These are phyloP conservation scores for Vaccinium vitisidaea DNA, from an alignment of 148 eudicot genomes.

Conservation along the genomic window DNA sequence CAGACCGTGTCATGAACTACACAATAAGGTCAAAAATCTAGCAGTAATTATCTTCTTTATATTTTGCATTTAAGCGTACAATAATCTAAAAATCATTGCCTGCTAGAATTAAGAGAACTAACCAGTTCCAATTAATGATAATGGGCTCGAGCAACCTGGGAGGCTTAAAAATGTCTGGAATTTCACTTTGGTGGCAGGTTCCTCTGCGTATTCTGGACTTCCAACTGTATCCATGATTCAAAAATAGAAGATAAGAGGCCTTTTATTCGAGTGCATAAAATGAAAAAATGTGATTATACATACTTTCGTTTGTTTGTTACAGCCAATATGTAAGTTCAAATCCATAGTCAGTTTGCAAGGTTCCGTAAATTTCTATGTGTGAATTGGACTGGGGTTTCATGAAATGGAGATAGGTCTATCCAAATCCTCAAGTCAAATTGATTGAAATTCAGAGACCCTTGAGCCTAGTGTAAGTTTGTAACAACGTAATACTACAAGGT, in stretches of 20 bases:
- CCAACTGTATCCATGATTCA: conserved; percentile 36
- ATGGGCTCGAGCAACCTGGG: conserved; percentile 76
- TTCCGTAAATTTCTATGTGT: not conserved
- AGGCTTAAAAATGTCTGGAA: conserved; percentile 55
- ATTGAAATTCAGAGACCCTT: not conserved
- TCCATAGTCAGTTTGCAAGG: not conserved
- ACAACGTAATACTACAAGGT: not conserved
- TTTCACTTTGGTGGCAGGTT: conserved; percentile 78
- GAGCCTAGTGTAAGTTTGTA: not conserved
- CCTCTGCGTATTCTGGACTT: conserved; percentile 55
- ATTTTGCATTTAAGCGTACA: too few relatives aligned
- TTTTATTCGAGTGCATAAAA: not conserved
- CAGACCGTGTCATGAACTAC: not conserved
- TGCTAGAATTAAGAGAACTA: conserved; percentile 21
- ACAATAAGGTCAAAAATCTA: not conserved
- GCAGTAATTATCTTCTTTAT: not conserved
- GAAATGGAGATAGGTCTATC: not conserved
- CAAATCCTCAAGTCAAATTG: not conserved
- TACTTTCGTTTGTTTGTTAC: not conserved
- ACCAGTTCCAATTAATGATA: conserved; percentile 89
- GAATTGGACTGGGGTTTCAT: not conserved
- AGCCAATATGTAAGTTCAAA: not conserved
- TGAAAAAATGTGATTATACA: not conserved
- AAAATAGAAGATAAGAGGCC: conserved; percentile 5
- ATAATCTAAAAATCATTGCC: not conserved